phyloP scores from a whole-genome alignment of 352 stramenopile species.

The Globisporangium carolinianum region DNA sequence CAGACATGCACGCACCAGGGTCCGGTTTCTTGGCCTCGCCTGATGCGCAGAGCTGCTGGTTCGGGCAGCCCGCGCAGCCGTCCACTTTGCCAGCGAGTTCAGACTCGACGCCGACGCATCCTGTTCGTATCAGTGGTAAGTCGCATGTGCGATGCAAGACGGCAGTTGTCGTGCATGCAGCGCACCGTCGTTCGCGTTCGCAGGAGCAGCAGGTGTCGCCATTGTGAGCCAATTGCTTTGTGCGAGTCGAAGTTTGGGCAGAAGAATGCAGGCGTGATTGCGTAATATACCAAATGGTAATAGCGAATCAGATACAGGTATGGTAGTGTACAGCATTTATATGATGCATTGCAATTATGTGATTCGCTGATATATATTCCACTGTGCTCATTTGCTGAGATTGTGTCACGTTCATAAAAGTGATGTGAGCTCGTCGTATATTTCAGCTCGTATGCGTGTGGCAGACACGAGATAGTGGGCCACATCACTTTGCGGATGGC shows the following conservation, averaged over 20 bases:
- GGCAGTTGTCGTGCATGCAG: not conserved
- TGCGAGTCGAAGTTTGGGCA: not conserved
- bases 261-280: not conserved
- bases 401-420: no score
- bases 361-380: no score
- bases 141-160: not conserved
- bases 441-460: no score
- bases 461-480: no score
- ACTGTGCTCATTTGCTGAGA: no score
- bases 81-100: conserved; percentile 91
- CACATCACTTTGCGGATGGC: no score
- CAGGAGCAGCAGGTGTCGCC: conserved; percentile 21
- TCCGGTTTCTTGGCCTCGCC: conserved; percentile 86
- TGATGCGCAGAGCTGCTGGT: conserved; percentile 94
- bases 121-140: conserved; percentile 15
- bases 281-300: no score
- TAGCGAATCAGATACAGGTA: no score
- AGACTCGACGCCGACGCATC: conserved; percentile 93
- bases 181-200: conserved; percentile 61
- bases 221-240: not conserved
- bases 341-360: no score
- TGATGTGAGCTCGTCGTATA: no score
- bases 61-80: conserved; percentile 97
- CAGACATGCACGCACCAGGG: conserved; percentile 26
- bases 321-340: no score